These are phyloP conservation scores for Eimeria necatrix DNA, from an alignment of 169 alveolate species.

Conservation along the genomic window DNA sequence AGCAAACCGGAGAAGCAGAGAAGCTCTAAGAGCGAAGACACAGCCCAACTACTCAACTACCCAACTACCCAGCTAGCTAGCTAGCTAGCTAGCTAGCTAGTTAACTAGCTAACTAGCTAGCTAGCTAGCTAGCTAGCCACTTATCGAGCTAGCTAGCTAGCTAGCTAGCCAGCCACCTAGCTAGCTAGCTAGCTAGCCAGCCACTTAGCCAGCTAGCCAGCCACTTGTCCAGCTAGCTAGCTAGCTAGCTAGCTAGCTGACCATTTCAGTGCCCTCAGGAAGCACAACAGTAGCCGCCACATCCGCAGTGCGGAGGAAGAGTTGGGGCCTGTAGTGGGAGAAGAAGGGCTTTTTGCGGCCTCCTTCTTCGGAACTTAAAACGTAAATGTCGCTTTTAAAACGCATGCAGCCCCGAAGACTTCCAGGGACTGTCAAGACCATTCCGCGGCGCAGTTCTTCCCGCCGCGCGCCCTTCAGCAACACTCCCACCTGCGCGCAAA, in stretches of 20 bases:
- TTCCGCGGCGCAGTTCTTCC: conserved; percentile 90
- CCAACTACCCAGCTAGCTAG: too few relatives aligned
- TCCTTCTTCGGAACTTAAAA: conserved; percentile 96
- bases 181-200: too few relatives aligned
- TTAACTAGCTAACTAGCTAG: too few relatives aligned
- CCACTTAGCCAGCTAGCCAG: too few relatives aligned
- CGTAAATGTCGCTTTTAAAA: conserved; percentile 93
- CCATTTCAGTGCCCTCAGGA: conserved; percentile 92
- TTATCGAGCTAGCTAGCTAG: too few relatives aligned
- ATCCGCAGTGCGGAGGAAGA: conserved; percentile 97
- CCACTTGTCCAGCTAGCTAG: too few relatives aligned
- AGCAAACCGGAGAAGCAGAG: background rate
- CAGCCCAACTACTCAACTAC: too few relatives aligned
- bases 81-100: too few relatives aligned
- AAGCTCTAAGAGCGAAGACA: background rate
- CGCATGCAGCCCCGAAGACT: conserved; percentile 88
- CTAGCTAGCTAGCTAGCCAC: too few relatives aligned
- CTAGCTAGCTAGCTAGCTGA: too few relatives aligned
- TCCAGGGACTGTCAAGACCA: conserved; percentile 93
- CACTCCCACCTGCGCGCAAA: conserved; percentile 95
- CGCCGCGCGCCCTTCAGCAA: conserved; percentile 92
- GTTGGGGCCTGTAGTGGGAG: conserved; percentile 96
- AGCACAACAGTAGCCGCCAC: conserved; percentile 93
- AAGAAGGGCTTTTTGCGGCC: conserved; percentile 97
- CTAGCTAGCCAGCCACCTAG: too few relatives aligned